Evolutionary conservation across 371 early-diverging fungal genomes (phyloP), one percentile per base, ranked within the genome.

Genomic region (Batkoa obscura): DNA sequence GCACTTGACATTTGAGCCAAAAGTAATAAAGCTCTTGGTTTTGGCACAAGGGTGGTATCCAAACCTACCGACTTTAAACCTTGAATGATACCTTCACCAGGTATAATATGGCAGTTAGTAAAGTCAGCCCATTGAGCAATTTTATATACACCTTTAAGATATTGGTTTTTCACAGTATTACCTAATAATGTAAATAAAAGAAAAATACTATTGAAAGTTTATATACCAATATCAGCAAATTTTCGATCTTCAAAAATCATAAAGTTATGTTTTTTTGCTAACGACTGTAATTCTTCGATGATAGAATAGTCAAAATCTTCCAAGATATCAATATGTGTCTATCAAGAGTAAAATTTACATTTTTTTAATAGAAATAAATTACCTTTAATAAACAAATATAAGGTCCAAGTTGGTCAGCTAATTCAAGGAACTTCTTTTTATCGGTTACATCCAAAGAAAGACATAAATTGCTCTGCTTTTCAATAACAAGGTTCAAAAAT

Each of bases 231-330:
- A 64, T 92, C 94, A 50, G 94, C 94, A 71, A 94, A 95, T 71
- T 94, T 94, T 64, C 94, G 83, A 72, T 96, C 97, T 68, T 96
- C 95, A 66, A 95, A 95, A 58, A 96, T 88, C 70, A 94, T 62
- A 67, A 94, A 96, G 62, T 86, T 78, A 68, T 95, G 93, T 66
- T 86, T 81, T 55, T 72, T 72, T 10, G 89, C 76, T 58, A 96
- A 72, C 0, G 62, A 73, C 38, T 68, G 65, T 39, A 96, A 79
- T 65, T 80, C 72, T 3, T 69, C 70, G 23, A 86, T 79, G 49
- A 91, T 68, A 58, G 87, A 83, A 43, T 66, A 63, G 64, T 90
- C 89, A 76, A 94, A 96, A 70, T 95, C 94, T 30, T 78, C 74
- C 6, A 95, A 75, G 34, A 93, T 81, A 68, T 96, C 97, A 61